phyloP scores from a whole-genome alignment of 2,329 filamentous ascomycete genomes.

The Calonectria pteridis region DNA sequence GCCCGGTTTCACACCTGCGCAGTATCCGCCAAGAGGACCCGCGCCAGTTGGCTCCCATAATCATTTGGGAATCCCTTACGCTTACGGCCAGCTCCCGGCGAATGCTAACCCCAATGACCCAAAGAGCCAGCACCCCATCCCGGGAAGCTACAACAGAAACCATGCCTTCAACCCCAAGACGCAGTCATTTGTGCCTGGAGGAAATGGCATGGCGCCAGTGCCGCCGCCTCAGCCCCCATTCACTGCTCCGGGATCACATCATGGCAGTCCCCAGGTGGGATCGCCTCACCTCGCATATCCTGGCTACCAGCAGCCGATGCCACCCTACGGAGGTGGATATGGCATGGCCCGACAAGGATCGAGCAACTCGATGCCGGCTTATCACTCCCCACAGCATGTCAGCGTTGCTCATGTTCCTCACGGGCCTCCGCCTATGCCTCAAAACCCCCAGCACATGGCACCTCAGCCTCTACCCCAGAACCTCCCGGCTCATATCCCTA shows the following conservation, averaged over 20 bases:
- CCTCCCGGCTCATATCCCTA: conserved; percentile 57
- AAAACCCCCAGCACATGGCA: conserved; percentile 54
- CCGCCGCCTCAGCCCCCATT: conserved; percentile 63
- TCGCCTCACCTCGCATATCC: conserved; percentile 64
- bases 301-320: conserved; percentile 60
- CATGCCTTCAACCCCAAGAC: conserved; percentile 95
- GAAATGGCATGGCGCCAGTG: conserved; percentile 63
- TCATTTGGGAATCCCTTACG: conserved; percentile 68
- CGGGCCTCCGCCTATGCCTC: conserved; percentile 54
- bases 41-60: conserved; percentile 44
- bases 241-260: conserved; percentile 61
- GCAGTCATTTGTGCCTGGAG: conserved; percentile 84
- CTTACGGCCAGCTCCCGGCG: conserved; percentile 82
- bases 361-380: conserved; percentile 65
- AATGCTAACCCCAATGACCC: conserved; percentile 78
- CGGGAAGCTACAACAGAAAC: conserved; percentile 81
- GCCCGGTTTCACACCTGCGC: conserved; percentile 48
- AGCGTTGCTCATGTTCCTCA: conserved; percentile 52
- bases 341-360: conserved; percentile 70
- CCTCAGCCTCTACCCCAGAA: conserved; percentile 59
- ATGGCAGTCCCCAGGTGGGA: conserved; percentile 66
- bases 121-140: conserved; percentile 84
- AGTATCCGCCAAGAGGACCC: conserved; percentile 48
- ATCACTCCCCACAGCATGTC: conserved; percentile 55
- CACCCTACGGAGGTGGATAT: conserved; percentile 63